Conservation (phyloP, 2,329 filamentous ascomycete species). For the Penicillium sp. region DNA sequence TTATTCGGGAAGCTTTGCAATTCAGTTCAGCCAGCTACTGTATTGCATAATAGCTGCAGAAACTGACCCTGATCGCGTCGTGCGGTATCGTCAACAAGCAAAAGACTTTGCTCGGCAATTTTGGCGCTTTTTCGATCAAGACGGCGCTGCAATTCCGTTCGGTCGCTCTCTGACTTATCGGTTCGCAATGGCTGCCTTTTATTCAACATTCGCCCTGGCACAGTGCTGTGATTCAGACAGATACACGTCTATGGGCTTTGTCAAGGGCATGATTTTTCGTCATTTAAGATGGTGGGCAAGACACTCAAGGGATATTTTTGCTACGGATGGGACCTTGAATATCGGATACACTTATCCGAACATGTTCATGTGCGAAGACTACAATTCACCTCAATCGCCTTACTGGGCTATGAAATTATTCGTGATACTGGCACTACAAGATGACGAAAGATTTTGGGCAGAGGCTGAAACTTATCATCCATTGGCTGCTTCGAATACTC, state of each 20-base stretch:
- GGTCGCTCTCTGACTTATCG: constrained; percentile 58
- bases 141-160: constrained; percentile 51
- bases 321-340: constrained; percentile 54
- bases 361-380: constrained; percentile 60
- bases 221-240: constrained; percentile 6
- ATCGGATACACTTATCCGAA: constrained; percentile 44
- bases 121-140: constrained; percentile 8
- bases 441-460: constrained; percentile 52
- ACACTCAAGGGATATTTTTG: constrained; percentile 50
- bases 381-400: constrained; percentile 60
- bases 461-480: constrained; percentile 34
- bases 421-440: constrained; percentile 44
- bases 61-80: background rate
- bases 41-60: constrained; percentile 34
- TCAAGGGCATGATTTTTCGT: constrained; percentile 56
- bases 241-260: constrained; percentile 5
- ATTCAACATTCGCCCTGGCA: constrained; percentile 47
- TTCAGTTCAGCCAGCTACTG: constrained; percentile 56
- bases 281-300: constrained; percentile 57
- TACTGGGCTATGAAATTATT: constrained; percentile 61
- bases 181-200: constrained; percentile 57
- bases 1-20: constrained; percentile 59
- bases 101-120: constrained; percentile 5
- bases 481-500: background rate
- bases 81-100: background rate